A percentile compares a stretch with the other conserved stretches of the same genome.
phyloP scores from a whole-genome alignment of 768 basidiomycete species.

The Rhodotorula sphaerocarpa region DNA sequence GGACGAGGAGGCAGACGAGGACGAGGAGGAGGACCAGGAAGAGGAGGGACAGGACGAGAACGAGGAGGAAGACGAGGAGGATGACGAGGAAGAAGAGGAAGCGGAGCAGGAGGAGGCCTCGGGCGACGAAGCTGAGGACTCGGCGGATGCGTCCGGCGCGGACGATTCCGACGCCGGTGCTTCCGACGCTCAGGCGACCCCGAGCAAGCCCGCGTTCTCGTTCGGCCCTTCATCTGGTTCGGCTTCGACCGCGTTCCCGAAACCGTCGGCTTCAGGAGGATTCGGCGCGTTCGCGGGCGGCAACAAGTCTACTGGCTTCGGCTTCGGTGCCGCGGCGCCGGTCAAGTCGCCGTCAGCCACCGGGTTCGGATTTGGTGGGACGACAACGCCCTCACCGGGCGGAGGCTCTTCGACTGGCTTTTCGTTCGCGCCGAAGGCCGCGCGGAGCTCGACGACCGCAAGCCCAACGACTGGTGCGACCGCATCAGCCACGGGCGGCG shows the following conservation, averaged over 20 bases:
- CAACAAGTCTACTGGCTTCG: not conserved
- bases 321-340: not conserved
- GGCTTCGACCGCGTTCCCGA: not conserved
- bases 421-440: constrained; percentile 7
- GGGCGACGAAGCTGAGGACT: not conserved
- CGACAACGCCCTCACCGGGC: not conserved
- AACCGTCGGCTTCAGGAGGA: not conserved
- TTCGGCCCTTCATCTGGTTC: not conserved
- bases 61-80: not conserved
- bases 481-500: not conserved
- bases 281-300: constrained; percentile 8
- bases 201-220: not conserved
- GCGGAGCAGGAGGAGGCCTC: not conserved
- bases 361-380: constrained; percentile 7
- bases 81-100: not conserved
- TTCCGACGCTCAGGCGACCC: not conserved
- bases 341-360: not conserved
- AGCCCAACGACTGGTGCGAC: no score
- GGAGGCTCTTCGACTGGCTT: not conserved
- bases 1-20: not conserved
- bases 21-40: not conserved
- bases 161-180: not conserved
- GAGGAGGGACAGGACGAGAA: not conserved
- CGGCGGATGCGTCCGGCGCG: not conserved
- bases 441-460: no score